Evolutionary conservation across 208 protist species (phyloP).

Genomic region (Leishmania lainsoni): DNA sequence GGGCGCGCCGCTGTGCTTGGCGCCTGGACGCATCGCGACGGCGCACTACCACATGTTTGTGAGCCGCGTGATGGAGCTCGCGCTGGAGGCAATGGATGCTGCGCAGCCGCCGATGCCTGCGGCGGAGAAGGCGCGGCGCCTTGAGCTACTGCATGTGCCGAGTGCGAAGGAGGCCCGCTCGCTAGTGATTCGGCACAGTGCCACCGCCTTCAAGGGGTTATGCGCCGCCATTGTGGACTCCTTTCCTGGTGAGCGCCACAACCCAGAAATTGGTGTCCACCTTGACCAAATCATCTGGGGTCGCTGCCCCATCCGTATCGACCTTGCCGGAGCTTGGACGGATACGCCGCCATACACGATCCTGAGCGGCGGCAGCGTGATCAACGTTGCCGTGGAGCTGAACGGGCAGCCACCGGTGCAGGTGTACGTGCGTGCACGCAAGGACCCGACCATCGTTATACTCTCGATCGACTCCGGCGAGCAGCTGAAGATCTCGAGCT

Average conservation of each 20-base stretch:
- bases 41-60: conserved; percentile 36
- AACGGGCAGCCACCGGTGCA: conserved; percentile 58
- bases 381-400: conserved; percentile 64
- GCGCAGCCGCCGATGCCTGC: background rate
- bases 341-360: conserved; percentile 71
- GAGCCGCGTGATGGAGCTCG: conserved; percentile 27
- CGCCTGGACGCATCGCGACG: conserved; percentile 19
- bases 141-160: conserved; percentile 9
- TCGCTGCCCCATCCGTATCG: conserved; percentile 54
- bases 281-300: conserved; percentile 57
- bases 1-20: conserved; percentile 13
- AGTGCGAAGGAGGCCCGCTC: conserved; percentile 5
- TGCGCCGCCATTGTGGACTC: conserved; percentile 23
- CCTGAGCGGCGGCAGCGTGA: conserved; percentile 52
- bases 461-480: conserved; percentile 49
- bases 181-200: conserved; percentile 20
- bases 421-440: conserved; percentile 42
- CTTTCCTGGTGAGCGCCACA: conserved; percentile 23
- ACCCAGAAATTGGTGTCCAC: conserved; percentile 30
- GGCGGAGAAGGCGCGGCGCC: conserved; percentile 7
- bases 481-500: conserved; percentile 29
- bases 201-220: conserved; percentile 27
- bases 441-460: conserved; percentile 30
- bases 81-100: conserved; percentile 15
- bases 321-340: conserved; percentile 66